These are phyloP conservation scores for Powellomyces hirtus DNA, from an alignment of 192 early-diverging fungal genomes.

Conservation along the genomic window DNA sequence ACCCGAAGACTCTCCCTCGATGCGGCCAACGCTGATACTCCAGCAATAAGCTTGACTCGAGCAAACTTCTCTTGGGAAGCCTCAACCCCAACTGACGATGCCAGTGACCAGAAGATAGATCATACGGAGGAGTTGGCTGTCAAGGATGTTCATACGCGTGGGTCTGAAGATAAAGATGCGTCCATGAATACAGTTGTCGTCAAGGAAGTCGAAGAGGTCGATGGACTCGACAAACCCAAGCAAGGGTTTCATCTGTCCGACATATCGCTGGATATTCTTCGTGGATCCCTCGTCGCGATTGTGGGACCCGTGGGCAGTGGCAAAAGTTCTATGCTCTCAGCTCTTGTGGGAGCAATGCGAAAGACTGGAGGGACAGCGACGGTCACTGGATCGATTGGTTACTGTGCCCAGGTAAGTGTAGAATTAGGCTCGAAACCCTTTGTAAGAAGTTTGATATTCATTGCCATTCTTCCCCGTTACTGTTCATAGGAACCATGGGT, in stretches of 20 bases:
- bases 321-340: constrained; percentile 76
- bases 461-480: constrained; percentile 45
- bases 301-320: constrained; percentile 79
- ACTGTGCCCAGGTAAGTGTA: constrained; percentile 60
- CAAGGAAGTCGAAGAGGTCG: background rate
- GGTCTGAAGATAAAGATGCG: background rate
- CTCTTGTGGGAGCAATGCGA: constrained; percentile 80
- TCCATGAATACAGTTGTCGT: background rate
- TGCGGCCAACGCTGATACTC: too few species aligned
- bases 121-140: too few species aligned
- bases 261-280: constrained; percentile 32
- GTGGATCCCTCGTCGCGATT: constrained; percentile 66
- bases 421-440: constrained; percentile 75
- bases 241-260: too few species aligned
- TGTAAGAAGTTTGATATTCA: constrained; percentile 52
- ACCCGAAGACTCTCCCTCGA: too few species aligned
- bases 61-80: too few species aligned
- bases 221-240: background rate
- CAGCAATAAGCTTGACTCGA: too few species aligned
- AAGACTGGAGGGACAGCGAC: constrained; percentile 53
- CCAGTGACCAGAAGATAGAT: too few species aligned
- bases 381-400: constrained; percentile 51
- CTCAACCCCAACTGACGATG: background rate
- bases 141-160: too few species aligned
- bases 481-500: background rate